These are phyloP conservation scores for Sherardia arvensis DNA, from an alignment of 257 asterid genomes.

Conservation along the genomic window DNA sequence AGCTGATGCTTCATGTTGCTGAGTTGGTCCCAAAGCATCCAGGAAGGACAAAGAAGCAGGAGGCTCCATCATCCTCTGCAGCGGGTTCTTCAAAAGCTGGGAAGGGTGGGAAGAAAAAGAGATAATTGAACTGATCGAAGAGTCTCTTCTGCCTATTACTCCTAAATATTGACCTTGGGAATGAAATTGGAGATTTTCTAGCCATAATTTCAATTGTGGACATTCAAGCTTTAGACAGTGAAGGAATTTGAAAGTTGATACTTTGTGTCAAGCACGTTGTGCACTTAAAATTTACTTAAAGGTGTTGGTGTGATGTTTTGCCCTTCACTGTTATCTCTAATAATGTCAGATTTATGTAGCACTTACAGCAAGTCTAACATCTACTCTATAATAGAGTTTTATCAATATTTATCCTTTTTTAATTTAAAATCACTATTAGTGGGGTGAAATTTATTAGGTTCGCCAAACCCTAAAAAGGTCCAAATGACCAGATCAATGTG, in stretches of 20 bases:
- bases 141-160: background rate
- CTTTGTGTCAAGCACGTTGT: too few relatives aligned
- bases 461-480: too few relatives aligned
- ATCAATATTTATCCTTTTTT: too few relatives aligned
- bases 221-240: background rate
- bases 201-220: background rate
- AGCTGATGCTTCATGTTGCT: slow-evolving; percentile 74
- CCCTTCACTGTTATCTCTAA: too few relatives aligned
- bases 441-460: too few relatives aligned
- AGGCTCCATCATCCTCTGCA: slow-evolving; percentile 51
- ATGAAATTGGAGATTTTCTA: background rate
- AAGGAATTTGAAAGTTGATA: background rate
- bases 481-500: too few relatives aligned
- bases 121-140: slow-evolving; percentile 23
- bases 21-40: slow-evolving; percentile 91
- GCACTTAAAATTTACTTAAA: too few relatives aligned
- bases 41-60: slow-evolving; percentile 82
- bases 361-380: too few relatives aligned
- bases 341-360: too few relatives aligned
- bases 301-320: too few relatives aligned
- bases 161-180: background rate
- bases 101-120: slow-evolving; percentile 82
- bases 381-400: too few relatives aligned
- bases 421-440: too few relatives aligned
- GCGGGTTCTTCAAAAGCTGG: slow-evolving; percentile 68